Evolutionary conservation across 2,329 filamentous ascomycete species (phyloP), one percentile per base, ranked within the genome.

Genomic region (Fusarium udum): DNA sequence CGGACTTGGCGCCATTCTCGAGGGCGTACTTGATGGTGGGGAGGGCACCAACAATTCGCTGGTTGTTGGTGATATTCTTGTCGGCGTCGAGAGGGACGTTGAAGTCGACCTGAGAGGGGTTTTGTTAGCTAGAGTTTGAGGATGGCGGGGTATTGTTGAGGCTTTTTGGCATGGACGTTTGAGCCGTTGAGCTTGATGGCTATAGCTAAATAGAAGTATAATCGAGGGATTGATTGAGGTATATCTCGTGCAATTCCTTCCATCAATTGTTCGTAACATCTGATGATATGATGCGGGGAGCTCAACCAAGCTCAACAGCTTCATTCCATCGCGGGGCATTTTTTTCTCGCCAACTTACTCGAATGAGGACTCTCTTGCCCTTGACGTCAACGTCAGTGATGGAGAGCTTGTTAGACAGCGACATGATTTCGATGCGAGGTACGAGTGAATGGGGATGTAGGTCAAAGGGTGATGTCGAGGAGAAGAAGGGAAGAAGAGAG

Each of bases 351-450:
- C 28, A 6, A 69, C 93, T 84, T 89, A 97, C 96, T 82, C 96
- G 93, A 84, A 99, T 98, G 80, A 99, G 90, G 85, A 98, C 96
- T 80, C 95, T 92, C 92, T 99, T 99, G 90, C 89, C 95, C 91
- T 97, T 97, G 85, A 99, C 89, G 86, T 99, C 95, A 81, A 97
- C 92, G 82, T 99, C 95, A 77, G 91, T 93, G 85, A 99, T 98
- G 78, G 95, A 93, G 80, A 99, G 93, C 90, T 99, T 99, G 91
- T 92, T 98, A 80, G 95, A 93, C 83, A 99, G 94, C 91, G 96
- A 98, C 96, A 99, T 99, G 70, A 80, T 91, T 82, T 74, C 69
- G 61, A 64, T 46, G 57, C 52, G 45, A 53, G 32, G 56, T 31
- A 26, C 28, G 32, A 56, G 34, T 43, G 32, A 24, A 60, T 42